A percentile compares a stretch with the other conserved stretches of the same genome.
Evolutionary conservation across 306 rosid species (phyloP).

Genomic region (Benincasa hispida): DNA sequence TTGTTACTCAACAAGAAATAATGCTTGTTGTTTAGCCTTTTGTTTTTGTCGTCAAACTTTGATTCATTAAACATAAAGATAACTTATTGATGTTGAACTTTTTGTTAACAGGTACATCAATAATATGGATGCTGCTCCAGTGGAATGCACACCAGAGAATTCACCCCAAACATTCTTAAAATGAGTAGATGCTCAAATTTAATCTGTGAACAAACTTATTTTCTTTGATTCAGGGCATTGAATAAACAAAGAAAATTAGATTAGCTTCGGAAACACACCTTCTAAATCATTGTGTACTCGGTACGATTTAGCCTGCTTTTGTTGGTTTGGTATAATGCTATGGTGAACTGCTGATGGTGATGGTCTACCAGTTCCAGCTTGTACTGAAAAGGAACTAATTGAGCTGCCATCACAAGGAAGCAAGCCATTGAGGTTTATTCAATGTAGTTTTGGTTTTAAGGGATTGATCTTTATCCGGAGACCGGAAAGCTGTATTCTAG

Average conservation of each 20-base stretch:
- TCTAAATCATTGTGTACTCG: background rate
- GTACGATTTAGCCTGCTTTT: background rate
- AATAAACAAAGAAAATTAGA: background rate
- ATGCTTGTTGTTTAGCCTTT: background rate
- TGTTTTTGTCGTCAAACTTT: background rate
- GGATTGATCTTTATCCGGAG: background rate
- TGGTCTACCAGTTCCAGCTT: background rate
- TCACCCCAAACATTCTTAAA: conserved; percentile 26
- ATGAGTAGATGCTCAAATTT: background rate
- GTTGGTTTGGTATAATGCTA: background rate
- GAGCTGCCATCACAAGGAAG: background rate
- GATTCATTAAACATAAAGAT: background rate
- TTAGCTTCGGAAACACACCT: background rate
- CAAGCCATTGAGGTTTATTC: background rate
- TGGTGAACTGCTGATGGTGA: background rate
- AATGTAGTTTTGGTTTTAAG: background rate
- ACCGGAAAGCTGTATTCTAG: background rate
- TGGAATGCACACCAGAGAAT: conserved; percentile 53
- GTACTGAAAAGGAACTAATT: background rate
- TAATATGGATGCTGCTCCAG: conserved; percentile 80
- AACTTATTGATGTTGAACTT: background rate
- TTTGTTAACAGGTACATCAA: conserved; percentile 57
- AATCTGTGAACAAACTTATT: background rate
- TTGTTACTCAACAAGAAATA: background rate
- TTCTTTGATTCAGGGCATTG: background rate